Percentiles rank a stretch among this genome's conserved stretches.
Evolutionary conservation across 352 stramenopile genomes (phyloP).

Genomic region (Globisporangium radiosum): DNA sequence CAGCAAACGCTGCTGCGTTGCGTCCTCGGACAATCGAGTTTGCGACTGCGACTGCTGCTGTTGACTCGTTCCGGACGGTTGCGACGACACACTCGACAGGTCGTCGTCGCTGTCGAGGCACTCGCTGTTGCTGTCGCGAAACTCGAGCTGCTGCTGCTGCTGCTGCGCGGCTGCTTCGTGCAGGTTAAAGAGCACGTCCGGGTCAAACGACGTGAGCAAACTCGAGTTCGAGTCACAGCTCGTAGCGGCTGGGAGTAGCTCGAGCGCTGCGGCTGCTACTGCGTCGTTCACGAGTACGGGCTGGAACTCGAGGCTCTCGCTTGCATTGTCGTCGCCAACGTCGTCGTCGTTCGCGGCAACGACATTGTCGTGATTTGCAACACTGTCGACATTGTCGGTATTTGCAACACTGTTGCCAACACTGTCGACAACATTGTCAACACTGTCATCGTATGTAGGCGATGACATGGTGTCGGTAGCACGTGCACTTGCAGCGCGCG

Average conservation of each 20-base stretch:
- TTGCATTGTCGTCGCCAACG: slow-evolving; percentile 19
- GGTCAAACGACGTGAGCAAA: slow-evolving; percentile 20
- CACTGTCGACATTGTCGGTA: neutral
- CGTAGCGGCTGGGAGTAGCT: slow-evolving; percentile 1
- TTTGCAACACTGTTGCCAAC: neutral
- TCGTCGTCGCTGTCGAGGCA: slow-evolving; percentile 12
- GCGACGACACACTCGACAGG: slow-evolving; percentile 12
- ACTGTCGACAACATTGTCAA: neutral
- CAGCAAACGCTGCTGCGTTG: neutral
- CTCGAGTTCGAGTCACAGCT: neutral
- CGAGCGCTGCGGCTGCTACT: slow-evolving; percentile 3
- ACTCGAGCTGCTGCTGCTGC: neutral
- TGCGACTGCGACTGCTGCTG: neutral
- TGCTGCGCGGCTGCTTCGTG: slow-evolving; percentile 10
- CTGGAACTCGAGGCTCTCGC: slow-evolving; percentile 38
- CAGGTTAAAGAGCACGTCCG: slow-evolving; percentile 30
- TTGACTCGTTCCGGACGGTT: neutral
- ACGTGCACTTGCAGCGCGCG: neutral
- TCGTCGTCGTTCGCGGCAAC: slow-evolving; percentile 2
- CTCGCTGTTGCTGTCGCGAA: neutral
- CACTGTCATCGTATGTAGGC: neutral
- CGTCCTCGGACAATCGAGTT: neutral
- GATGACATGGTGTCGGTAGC: neutral
- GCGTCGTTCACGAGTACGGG: slow-evolving; percentile 15
- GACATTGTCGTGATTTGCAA: neutral